phyloP scores from a whole-genome alignment of 163 green algal genomes.

The Chloroidium sp. region DNA sequence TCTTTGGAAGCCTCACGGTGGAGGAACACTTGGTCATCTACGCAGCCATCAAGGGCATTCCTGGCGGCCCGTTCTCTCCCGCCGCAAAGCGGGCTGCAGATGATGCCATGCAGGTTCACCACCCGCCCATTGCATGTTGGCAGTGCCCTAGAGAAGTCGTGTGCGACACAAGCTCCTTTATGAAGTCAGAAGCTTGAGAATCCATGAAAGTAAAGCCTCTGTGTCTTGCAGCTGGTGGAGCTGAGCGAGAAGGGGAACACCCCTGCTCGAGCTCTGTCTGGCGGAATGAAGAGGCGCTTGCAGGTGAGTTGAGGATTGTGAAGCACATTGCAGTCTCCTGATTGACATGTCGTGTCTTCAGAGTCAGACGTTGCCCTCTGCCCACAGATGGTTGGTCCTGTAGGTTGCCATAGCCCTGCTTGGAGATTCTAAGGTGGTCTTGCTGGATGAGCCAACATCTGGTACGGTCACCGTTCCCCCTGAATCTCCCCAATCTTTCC shows the following conservation, averaged over 20 bases:
- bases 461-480: neutral
- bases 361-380: no score
- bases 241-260: conserved; percentile 10
- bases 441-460: conserved; percentile 26
- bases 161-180: no score
- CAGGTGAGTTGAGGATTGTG: conserved; percentile 2
- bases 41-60: conserved; percentile 16
- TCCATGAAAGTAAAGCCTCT: neutral
- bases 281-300: conserved; percentile 36
- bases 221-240: conserved; percentile 11
- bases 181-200: no score
- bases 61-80: neutral
- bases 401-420: conserved; percentile 16
- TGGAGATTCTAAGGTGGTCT: conserved; percentile 14
- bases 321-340: no score
- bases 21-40: conserved; percentile 21
- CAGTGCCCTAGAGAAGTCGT: no score
- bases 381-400: no score
- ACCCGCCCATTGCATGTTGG: no score
- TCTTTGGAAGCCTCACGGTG: conserved; percentile 12
- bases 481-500: no score
- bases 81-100: no score
- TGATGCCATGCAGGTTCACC: no score
- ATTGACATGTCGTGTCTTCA: no score
- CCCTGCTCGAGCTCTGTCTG: conserved; percentile 13